Conservation (phyloP, 306 rosid genomes). For the Morella rubra region DNA sequence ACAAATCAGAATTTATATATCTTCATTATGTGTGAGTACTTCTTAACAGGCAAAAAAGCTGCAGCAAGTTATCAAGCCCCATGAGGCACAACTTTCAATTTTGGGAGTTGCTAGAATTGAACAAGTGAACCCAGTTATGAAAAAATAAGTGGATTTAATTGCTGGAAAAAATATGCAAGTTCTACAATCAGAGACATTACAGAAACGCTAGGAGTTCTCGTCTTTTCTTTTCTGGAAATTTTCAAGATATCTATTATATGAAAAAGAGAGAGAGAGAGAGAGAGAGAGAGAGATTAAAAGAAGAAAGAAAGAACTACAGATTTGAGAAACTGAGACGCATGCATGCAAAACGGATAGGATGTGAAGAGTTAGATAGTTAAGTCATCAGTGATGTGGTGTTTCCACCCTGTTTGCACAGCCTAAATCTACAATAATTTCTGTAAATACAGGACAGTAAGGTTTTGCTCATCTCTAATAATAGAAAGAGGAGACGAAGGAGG, state of each 20-base stretch:
- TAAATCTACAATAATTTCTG: constrained; percentile 4
- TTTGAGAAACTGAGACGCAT: constrained; percentile 18
- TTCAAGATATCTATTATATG: constrained; percentile 2
- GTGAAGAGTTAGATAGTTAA: constrained; percentile 4
- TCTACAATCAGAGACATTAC: constrained; percentile 5
- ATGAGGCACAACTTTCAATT: constrained; percentile 4
- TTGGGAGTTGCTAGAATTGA: constrained; percentile 15
- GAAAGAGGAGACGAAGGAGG: not conserved
- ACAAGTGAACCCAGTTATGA: constrained; percentile 19
- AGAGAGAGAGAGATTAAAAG: not conserved
- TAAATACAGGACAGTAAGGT: not conserved
- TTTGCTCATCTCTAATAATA: not conserved
- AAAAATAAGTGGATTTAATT: constrained; percentile 8
- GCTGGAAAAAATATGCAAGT: constrained; percentile 10
- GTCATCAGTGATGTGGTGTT: constrained; percentile 7
- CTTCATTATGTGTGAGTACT: constrained; percentile 11
- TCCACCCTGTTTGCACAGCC: constrained; percentile 7
- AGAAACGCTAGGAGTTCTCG: not conserved
- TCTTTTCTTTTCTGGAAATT: not conserved
- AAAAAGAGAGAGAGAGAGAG: constrained; percentile 5
- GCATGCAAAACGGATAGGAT: constrained; percentile 18
- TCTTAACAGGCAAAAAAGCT: constrained; percentile 10
- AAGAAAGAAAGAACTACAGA: constrained; percentile 5
- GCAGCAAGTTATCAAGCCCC: constrained; percentile 16
- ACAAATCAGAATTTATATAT: constrained; percentile 21